A percentile compares a stretch with the other conserved stretches of the same genome.
These are phyloP conservation scores for Coemansia sp. DNA, from an alignment of 192 early-diverging fungal species.

Conservation along the genomic window DNA sequence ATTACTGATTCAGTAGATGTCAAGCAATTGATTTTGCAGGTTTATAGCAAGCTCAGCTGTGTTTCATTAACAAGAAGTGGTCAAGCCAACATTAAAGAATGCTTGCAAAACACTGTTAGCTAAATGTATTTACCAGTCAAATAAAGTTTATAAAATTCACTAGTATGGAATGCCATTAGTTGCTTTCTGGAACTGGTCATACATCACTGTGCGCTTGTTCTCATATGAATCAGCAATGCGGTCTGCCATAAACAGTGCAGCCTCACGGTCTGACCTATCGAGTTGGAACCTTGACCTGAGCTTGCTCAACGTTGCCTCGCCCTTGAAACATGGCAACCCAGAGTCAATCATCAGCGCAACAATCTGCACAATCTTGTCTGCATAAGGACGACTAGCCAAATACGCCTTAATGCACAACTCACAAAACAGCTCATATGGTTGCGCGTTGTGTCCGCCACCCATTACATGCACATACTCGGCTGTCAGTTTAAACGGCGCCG, in stretches of 20 bases:
- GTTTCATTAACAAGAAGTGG: too few species aligned
- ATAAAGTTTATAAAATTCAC: not conserved
- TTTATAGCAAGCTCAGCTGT: too few species aligned
- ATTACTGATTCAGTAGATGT: too few species aligned
- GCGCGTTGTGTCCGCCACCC: slow-evolving; percentile 81
- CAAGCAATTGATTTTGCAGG: too few species aligned
- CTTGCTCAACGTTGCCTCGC: slow-evolving; percentile 81
- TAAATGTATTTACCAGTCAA: too few species aligned
- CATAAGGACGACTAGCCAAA: slow-evolving; percentile 86
- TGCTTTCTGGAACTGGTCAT: slow-evolving; percentile 81
- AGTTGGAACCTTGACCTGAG: slow-evolving; percentile 86
- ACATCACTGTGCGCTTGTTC: slow-evolving; percentile 83
- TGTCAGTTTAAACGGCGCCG: slow-evolving; percentile 96
- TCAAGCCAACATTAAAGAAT: too few species aligned
- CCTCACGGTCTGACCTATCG: slow-evolving; percentile 83
- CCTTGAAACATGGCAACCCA: slow-evolving; percentile 96
- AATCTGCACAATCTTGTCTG: slow-evolving; percentile 87
- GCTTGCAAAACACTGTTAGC: too few species aligned
- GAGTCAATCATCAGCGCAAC: slow-evolving; percentile 93
- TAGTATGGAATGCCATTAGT: slow-evolving; percentile 72
- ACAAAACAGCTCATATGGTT: slow-evolving; percentile 84
- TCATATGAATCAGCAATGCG: slow-evolving; percentile 89
- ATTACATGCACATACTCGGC: slow-evolving; percentile 96
- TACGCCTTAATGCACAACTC: slow-evolving; percentile 68
- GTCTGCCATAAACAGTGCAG: slow-evolving; percentile 93